These are phyloP conservation scores for Tephrocybe sp. DNA, from an alignment of 768 basidiomycete genomes.

Conservation along the genomic window DNA sequence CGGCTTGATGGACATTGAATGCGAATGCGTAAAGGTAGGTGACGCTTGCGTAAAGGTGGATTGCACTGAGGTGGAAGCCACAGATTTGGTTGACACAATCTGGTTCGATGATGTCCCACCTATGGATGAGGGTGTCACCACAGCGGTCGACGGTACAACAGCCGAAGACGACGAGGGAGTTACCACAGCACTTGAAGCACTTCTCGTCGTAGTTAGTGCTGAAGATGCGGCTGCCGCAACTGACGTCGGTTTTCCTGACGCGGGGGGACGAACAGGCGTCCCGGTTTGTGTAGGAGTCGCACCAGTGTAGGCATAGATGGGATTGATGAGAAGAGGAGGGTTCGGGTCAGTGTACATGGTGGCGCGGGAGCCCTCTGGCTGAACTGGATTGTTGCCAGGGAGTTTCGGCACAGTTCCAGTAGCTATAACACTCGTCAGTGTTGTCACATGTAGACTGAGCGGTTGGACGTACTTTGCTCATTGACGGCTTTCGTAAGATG, in stretches of 20 bases:
- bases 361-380: constrained; percentile 31
- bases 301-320: constrained; percentile 47
- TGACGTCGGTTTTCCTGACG: constrained; percentile 8
- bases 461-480: constrained; percentile 37
- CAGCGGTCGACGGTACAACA: not conserved
- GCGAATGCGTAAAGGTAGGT: not conserved
- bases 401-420: constrained; percentile 44
- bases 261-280: constrained; percentile 17
- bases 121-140: not conserved
- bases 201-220: not conserved
- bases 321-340: constrained; percentile 37
- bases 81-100: not conserved
- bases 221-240: not conserved
- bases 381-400: constrained; percentile 55
- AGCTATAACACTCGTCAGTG: constrained; percentile 26
- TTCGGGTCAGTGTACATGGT: constrained; percentile 29
- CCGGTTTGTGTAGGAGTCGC: constrained; percentile 35
- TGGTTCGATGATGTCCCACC: not conserved
- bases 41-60: not conserved
- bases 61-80: not conserved
- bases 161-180: not conserved
- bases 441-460: not conserved
- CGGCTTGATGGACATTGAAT: not conserved
- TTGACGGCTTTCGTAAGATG: constrained; percentile 44
- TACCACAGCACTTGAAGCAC: not conserved